Evolutionary conservation across 495 filamentous ascomycete species (phyloP), one percentile per base, ranked within the genome.

Genomic region (Diplogelasinospora grovesii): DNA sequence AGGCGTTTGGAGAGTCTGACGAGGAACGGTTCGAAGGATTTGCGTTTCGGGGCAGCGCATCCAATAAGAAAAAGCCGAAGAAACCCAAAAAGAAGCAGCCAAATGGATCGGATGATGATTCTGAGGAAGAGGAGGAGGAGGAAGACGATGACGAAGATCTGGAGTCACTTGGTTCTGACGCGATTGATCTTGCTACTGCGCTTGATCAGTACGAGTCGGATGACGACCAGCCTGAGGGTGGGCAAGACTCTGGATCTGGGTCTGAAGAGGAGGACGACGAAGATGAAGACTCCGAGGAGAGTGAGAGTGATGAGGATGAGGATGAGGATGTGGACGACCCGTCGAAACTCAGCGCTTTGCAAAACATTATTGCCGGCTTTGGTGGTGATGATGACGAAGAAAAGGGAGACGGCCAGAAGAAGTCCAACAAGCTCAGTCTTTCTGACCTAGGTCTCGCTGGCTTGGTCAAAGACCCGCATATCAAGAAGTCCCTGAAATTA

Each of bases 1-100:
- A 95, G 56, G 90, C 90, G 22, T 83, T 96, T 70, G 90, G 89
- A 7, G 82, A 82, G 43, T 89, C 85, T 48, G 87, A 94, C 52
- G 80, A 89, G 59, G 87, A 94, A 52, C 67, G 69, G 46, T 92
- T 92, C 50, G 82, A 84, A 27, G 80, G 77, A 6, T 90, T 76
- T 60, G 68, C 74, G 3, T 94, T 94, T 52, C 66, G 78, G 2
- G 83, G 81, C 28, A 85, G 77, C 48, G 78, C 63, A 40, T 72
- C 63, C 31, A 81, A 65, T 47, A 76, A 73, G 41, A 64, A 60
- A 45, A 42, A 41, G 10, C 57, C 57, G 37, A 62, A 55, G 39
- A 52, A 51, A 27, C 52, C 49, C 46, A 43, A 52, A 8, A 60
- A 49, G 42, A 53, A 48, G 32, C 52, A 48, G 39, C 29, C 42